Percentiles rank a stretch among this genome's conserved stretches.
phyloP scores from a whole-genome alignment of 2,329 filamentous ascomycete species.

The Gnomoniopsis sp. region DNA sequence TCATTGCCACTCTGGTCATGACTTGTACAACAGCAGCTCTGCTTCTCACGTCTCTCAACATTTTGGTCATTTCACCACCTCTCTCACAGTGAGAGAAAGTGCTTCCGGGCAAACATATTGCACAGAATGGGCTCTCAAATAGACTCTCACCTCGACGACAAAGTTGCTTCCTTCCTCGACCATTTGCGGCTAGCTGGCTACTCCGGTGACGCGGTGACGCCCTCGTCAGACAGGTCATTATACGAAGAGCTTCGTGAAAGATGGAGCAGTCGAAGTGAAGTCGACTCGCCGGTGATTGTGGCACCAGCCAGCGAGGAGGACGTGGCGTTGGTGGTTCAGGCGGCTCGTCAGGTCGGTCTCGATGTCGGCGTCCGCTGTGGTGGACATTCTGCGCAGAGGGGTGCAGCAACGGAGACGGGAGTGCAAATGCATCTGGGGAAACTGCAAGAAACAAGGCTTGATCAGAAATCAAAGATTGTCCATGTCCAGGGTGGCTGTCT shows the following conservation, averaged over 20 bases:
- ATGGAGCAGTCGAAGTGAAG: background rate
- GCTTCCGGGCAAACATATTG: too few relatives aligned
- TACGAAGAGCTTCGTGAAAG: background rate
- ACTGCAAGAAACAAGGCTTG: background rate
- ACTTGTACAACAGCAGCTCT: too few relatives aligned
- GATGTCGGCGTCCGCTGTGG: background rate
- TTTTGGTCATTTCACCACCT: background rate
- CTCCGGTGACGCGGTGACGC: background rate
- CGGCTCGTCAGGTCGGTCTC: background rate
- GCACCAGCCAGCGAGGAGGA: background rate
- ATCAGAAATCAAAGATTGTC: background rate
- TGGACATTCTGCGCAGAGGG: background rate
- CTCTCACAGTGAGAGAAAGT: background rate
- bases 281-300: background rate
- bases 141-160: background rate
- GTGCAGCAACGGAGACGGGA: background rate
- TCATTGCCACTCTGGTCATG: too few relatives aligned
- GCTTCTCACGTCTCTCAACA: too few relatives aligned
- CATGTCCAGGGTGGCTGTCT: background rate
- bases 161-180: background rate
- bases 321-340: background rate
- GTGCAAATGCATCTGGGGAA: background rate
- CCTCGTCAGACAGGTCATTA: background rate
- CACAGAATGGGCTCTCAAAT: background rate
- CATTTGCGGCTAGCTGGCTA: background rate